These are phyloP conservation scores for Flaveria brownii DNA, from an alignment of 129 eudicot genomes.

Conservation along the genomic window DNA sequence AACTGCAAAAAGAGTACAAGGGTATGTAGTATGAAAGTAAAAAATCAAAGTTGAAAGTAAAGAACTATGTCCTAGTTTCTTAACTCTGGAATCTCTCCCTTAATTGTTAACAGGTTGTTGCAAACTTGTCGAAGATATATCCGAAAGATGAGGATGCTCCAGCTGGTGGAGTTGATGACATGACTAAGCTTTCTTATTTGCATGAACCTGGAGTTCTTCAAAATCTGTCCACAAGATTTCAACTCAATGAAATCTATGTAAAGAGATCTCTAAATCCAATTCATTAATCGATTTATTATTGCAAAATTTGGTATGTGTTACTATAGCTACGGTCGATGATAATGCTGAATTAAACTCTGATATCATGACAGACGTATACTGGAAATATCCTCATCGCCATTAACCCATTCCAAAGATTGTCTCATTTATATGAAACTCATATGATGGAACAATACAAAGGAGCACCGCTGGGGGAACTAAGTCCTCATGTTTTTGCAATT, in stretches of 20 bases:
- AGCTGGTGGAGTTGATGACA: constrained; percentile 97
- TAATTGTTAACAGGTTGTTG: constrained; percentile 44
- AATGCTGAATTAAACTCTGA: constrained; percentile 46
- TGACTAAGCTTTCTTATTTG: constrained; percentile 93
- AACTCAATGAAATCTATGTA: constrained; percentile 94
- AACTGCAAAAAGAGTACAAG: background rate
- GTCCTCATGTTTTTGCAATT: constrained; percentile 98
- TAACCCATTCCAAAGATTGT: constrained; percentile 92
- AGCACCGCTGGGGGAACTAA: constrained; percentile 84
- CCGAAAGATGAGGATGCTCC: constrained; percentile 95
- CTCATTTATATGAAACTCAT: constrained; percentile 77
- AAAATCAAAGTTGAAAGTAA: constrained; percentile 22
- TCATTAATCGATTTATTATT: constrained; percentile 17
- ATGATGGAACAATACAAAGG: constrained; percentile 99
- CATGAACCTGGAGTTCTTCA: constrained; percentile 98
- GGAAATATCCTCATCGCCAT: constrained; percentile 98
- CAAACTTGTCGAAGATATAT: constrained; percentile 57
- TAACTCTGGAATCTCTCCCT: constrained; percentile 16
- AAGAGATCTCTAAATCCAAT: constrained; percentile 35
- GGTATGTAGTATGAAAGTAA: constrained; percentile 1
- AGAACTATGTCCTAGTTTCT: constrained; percentile 5
- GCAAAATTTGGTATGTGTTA: constrained; percentile 27
- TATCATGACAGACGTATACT: constrained; percentile 87
- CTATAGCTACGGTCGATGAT: constrained; percentile 42
- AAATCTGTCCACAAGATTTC: constrained; percentile 83